Percentiles rank a stretch among this genome's conserved stretches.
These are phyloP conservation scores for Lodderomyces beijingensis DNA, from an alignment of 1,139 yeast genomes.

Conservation along the genomic window DNA sequence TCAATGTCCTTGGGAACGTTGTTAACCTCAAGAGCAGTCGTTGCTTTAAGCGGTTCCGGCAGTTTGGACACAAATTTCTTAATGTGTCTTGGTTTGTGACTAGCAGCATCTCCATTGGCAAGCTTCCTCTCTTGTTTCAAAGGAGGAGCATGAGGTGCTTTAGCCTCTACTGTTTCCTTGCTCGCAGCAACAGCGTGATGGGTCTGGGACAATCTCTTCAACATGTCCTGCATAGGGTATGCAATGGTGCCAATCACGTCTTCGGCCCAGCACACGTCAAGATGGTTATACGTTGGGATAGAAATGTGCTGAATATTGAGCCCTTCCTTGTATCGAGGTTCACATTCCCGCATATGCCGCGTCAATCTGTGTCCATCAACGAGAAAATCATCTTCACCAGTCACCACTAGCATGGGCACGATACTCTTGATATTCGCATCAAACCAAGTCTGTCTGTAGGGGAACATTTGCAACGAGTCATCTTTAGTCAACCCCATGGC, in stretches of 20 bases:
- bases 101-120: too few species aligned
- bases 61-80: too few species aligned
- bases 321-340: conserved; percentile 39
- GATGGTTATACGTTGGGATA: conserved; percentile 48
- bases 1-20: too few species aligned
- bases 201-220: too few species aligned
- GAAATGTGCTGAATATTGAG: conserved; percentile 32
- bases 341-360: conserved; percentile 49
- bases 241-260: conserved; percentile 37
- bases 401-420: conserved; percentile 54
- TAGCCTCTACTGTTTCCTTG: too few species aligned
- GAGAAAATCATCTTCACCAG: conserved; percentile 59
- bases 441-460: conserved; percentile 55
- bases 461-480: conserved; percentile 53
- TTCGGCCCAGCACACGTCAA: conserved; percentile 57
- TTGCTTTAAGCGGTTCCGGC: too few species aligned
- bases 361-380: conserved; percentile 61
- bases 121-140: too few species aligned
- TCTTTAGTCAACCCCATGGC: conserved; percentile 16
- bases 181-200: too few species aligned
- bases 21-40: too few species aligned
- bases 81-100: too few species aligned
- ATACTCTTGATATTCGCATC: conserved; percentile 32
- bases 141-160: too few species aligned
- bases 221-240: conserved; percentile 12